phyloP scores from a whole-genome alignment of 305 asterid genomes.

The Solanum hybrid region DNA sequence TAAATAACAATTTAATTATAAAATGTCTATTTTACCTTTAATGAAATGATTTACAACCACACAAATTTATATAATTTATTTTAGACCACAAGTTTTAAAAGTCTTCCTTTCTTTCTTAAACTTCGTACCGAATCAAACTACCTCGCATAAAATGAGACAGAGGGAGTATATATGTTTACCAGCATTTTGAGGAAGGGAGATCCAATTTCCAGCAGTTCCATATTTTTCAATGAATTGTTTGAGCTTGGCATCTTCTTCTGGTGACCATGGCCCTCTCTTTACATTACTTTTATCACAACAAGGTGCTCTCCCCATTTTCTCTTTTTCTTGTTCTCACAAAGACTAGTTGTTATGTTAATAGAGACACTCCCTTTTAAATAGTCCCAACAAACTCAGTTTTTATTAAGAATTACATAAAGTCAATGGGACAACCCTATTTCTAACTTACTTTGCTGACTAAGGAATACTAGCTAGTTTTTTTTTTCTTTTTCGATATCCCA shows the following conservation, averaged over 20 bases:
- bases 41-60: too few relatives aligned
- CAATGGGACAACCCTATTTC: slow-evolving; percentile 17
- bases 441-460: not conserved
- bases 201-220: slow-evolving; percentile 81
- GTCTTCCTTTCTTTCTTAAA: too few relatives aligned
- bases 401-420: slow-evolving; percentile 13
- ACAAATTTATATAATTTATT: too few relatives aligned
- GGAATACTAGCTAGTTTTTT: not conserved
- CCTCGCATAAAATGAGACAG: too few relatives aligned
- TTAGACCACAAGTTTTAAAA: too few relatives aligned
- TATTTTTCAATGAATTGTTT: slow-evolving; percentile 54
- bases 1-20: too few relatives aligned
- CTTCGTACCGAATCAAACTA: too few relatives aligned
- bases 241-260: slow-evolving; percentile 85
- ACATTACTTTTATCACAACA: slow-evolving; percentile 88
- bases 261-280: slow-evolving; percentile 94
- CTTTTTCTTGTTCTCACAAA: not conserved
- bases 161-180: slow-evolving; percentile 17
- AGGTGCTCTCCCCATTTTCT: slow-evolving; percentile 82
- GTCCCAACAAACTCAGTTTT: not conserved
- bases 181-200: slow-evolving; percentile 79
- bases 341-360: slow-evolving; percentile 19
- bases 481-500: too few relatives aligned
- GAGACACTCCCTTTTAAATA: slow-evolving; percentile 18
- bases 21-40: too few relatives aligned